Percentiles rank a stretch among this genome's conserved stretches.
Evolutionary conservation across 192 early-diverging fungal genomes (phyloP).

Genomic region (Kappamyces sp.): DNA sequence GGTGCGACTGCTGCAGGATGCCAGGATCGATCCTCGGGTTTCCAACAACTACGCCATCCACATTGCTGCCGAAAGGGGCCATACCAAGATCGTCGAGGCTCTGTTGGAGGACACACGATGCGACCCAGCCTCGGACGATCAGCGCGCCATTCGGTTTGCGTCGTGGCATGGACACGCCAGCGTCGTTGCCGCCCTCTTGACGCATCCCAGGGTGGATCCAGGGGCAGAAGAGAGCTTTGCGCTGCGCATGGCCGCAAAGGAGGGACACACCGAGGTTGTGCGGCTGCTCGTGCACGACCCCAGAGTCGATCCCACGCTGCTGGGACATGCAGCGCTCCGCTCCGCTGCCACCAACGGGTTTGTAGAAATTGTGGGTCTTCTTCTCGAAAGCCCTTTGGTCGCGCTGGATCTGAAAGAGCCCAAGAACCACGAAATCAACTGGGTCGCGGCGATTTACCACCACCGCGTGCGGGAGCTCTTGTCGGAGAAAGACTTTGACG

Average conservation of each 20-base stretch:
- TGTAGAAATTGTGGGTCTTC: no score
- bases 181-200: not conserved
- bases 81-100: not conserved
- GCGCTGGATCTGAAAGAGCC: no score
- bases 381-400: no score
- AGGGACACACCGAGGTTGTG: constrained; percentile 2
- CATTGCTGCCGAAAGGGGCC: not conserved
- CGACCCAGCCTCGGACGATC: constrained; percentile 3
- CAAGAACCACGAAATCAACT: no score
- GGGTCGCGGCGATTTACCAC: no score
- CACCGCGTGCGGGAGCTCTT: no score
- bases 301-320: constrained; percentile 5
- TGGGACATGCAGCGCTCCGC: not conserved
- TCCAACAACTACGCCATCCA: constrained; percentile 3
- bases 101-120: constrained; percentile 1
- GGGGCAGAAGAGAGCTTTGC: not conserved
- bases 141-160: constrained; percentile 3
- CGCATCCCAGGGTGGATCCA: constrained; percentile 10
- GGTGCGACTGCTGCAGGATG: constrained; percentile 1
- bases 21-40: constrained; percentile 4
- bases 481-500: no score
- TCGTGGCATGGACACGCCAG: not conserved
- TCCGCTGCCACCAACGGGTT: not conserved
- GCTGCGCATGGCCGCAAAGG: constrained; percentile 1
- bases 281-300: not conserved